Percentiles rank a stretch among this genome's conserved stretches.
Conservation (phyloP, 1,139 yeast species). For the Kurtzmaniella natalensis region DNA sequence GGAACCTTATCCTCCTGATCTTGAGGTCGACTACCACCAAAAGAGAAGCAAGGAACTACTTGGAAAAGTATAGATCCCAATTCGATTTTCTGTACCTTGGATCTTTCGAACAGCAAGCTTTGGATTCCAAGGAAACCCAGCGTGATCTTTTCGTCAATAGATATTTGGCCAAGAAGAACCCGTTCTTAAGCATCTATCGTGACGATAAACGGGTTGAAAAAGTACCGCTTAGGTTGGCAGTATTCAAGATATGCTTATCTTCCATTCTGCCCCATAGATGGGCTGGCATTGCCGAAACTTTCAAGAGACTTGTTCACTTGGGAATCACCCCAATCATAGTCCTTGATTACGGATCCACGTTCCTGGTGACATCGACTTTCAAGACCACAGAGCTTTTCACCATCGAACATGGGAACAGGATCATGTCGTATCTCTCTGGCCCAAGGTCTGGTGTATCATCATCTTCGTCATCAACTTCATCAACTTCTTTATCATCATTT, state of each 20-base stretch:
- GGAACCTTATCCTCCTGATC: conserved; percentile 62
- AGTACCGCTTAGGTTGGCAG: conserved; percentile 47
- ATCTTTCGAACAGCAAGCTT: conserved; percentile 9
- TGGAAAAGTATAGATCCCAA: conserved; percentile 53
- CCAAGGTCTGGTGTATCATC: too few relatives aligned
- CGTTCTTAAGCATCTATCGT: conserved; percentile 30
- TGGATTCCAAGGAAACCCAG: conserved; percentile 25
- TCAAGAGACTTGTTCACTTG: conserved; percentile 43
- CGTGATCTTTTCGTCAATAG: conserved; percentile 37
- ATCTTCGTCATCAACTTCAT: too few relatives aligned
- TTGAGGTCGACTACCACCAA: conserved; percentile 73
- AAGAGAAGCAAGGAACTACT: conserved; percentile 65
- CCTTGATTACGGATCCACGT: conserved; percentile 28
- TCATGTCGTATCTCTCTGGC: conserved; percentile 18
- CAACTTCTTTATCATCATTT: too few relatives aligned
- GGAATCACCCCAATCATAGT: conserved; percentile 41
- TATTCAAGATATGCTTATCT: conserved; percentile 44
- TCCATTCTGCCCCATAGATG: conserved; percentile 28
- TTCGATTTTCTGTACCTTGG: conserved; percentile 23
- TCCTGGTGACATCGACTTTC: conserved; percentile 14
- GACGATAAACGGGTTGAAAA: conserved; percentile 27
- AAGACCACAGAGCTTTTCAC: conserved; percentile 30
- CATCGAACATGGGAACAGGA: conserved; percentile 29
- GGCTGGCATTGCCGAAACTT: conserved; percentile 45
- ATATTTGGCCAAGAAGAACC: conserved; percentile 32